Evolutionary conservation across 1,284 basidiomycete genomes (phyloP).

Genomic region (Ustanciosporium gigantosporum): DNA sequence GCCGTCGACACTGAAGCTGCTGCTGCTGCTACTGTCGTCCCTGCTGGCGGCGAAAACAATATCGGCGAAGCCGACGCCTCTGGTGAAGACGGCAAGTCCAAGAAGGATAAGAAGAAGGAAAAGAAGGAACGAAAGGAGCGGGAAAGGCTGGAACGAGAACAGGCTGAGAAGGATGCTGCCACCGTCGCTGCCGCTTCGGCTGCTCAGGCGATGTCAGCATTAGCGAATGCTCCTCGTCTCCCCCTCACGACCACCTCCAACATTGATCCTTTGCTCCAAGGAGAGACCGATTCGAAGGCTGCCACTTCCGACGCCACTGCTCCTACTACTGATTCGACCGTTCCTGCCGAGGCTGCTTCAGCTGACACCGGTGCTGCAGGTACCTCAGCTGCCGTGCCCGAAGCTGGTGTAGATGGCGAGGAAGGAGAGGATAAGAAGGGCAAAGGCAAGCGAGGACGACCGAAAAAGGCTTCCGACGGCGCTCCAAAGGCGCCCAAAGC

Average conservation of each 20-base stretch:
- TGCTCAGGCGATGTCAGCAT: slow-evolving; percentile 29
- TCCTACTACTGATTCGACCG: slow-evolving; percentile 3
- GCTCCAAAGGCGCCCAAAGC: no score
- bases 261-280: slow-evolving; percentile 27
- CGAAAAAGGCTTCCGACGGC: slow-evolving; percentile 14
- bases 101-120: slow-evolving; percentile 33
- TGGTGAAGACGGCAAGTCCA: slow-evolving; percentile 3
- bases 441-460: slow-evolving; percentile 31
- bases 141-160: slow-evolving; percentile 33
- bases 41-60: not conserved
- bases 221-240: slow-evolving; percentile 27
- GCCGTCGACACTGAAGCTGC: not conserved
- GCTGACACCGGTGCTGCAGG: slow-evolving; percentile 2
- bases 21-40: not conserved
- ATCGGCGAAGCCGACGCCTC: not conserved
- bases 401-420: slow-evolving; percentile 1
- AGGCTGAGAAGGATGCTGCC: slow-evolving; percentile 38
- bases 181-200: slow-evolving; percentile 36
- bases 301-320: slow-evolving; percentile 1
- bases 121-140: slow-evolving; percentile 38
- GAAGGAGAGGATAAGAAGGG: slow-evolving; percentile 7
- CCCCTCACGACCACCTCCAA: slow-evolving; percentile 5
- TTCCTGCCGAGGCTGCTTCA: slow-evolving; percentile 2
- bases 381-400: slow-evolving; percentile 1
- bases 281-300: slow-evolving; percentile 1